Base-by-base conservation (phyloP, 2,329 filamentous ascomycete species). In the Volutella citrinella region DNA sequence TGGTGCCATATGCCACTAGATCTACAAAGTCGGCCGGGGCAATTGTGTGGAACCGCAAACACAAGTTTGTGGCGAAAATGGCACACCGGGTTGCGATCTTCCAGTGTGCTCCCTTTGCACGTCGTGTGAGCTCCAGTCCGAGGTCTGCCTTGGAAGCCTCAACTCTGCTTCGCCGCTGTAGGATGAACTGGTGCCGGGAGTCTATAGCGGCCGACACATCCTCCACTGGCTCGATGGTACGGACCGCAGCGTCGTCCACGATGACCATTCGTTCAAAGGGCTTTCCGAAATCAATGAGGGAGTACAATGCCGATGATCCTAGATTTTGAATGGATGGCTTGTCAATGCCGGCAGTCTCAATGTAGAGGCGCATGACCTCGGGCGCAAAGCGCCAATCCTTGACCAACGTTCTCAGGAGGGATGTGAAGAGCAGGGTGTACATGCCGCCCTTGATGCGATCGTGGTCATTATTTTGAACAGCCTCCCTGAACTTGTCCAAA, bases 301-400 rank as follows among this genome's bases (percentile, higher is more conserved):
- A 82, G 56, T 90, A 95, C 2, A 94, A 74, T 1, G 86, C 87
- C 21, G 82, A 84, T 1, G 82, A 78, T 11, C 88, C 88, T 12
- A 98, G 75, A 49, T 85, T 89, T 60, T 98, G 93, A 24, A 98
- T 91, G 1, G 91, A 96, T 5, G 88, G 81, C 59, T 95, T 95
- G 63, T 98, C 93, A 12, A 94, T 89, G 21, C 82, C 82, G 13
- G 86, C 90, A 4, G 93, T 88, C 51, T 86, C 80, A 45, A 98
- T 93, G 63, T 95, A 98, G 8, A 93, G 72, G 33, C 83, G 82
- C 67, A 98, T 87, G 30, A 96, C 69, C n/a, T 84, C 78, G 2
- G 94, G 93, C 0, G 93, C 88, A 60, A 90, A 96, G 23, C 90
- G 84, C 94, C 94, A 98, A 59, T 98, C 90, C 34, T 86, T 83